phyloP scores from a whole-genome alignment of 2,329 filamentous ascomycete species.

The Onygena corvina region DNA sequence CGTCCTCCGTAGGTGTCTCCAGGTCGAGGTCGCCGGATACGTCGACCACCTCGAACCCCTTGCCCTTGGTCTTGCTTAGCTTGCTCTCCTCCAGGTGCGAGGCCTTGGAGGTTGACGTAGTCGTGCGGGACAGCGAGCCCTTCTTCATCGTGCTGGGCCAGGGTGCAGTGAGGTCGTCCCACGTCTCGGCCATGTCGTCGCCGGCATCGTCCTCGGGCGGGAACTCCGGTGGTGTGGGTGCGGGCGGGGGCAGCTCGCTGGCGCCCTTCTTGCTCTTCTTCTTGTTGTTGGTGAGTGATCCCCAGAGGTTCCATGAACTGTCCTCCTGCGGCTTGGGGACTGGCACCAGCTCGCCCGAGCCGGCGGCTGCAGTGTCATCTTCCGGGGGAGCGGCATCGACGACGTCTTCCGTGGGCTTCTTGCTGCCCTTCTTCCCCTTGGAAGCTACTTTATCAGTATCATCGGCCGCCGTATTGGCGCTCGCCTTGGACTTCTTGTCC shows the following conservation, averaged over 20 bases:
- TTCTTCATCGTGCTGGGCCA: conserved; percentile 32
- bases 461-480: background rate
- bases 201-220: conserved; percentile 21
- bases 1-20: conserved; percentile 27
- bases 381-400: background rate
- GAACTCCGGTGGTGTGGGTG: conserved; percentile 36
- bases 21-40: conserved; percentile 23
- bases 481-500: conserved; percentile 7
- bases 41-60: conserved; percentile 19
- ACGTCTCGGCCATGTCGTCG: conserved; percentile 23
- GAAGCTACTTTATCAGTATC: background rate
- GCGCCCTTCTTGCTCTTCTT: conserved; percentile 38
- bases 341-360: conserved; percentile 13
- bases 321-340: conserved; percentile 12
- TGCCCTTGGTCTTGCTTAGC: conserved; percentile 23
- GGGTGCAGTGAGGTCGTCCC: conserved; percentile 26
- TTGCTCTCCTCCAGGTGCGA: conserved; percentile 19
- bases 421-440: background rate
- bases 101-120: conserved; percentile 16
- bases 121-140: conserved; percentile 23
- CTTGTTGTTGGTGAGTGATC: conserved; percentile 36
- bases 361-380: conserved; percentile 22
- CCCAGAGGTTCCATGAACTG: conserved; percentile 26
- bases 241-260: conserved; percentile 37
- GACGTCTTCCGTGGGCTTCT: background rate